These are phyloP conservation scores for Delphinella strobiligena DNA, from an alignment of 2,329 filamentous ascomycete species.

Conservation along the genomic window DNA sequence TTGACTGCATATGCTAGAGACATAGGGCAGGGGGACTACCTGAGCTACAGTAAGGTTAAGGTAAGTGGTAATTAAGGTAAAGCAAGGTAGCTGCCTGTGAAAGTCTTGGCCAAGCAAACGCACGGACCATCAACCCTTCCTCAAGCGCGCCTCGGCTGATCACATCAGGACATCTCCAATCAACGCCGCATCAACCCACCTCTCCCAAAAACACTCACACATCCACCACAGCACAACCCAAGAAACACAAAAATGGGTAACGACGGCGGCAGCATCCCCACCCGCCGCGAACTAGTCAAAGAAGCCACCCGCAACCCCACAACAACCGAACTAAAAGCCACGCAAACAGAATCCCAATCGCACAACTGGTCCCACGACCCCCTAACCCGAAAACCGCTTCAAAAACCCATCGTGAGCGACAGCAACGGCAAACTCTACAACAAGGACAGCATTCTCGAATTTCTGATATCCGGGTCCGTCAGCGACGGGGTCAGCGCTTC, in stretches of 20 bases:
- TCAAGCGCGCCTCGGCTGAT: too few relatives aligned
- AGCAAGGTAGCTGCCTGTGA: too few relatives aligned
- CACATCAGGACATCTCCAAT: too few relatives aligned
- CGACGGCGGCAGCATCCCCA: slow-evolving; percentile 91
- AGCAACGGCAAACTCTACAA: slow-evolving; percentile 79
- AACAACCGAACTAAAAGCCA: slow-evolving; percentile 77
- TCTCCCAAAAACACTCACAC: too few relatives aligned
- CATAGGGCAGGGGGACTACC: too few relatives aligned
- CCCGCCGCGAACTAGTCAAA: slow-evolving; percentile 89
- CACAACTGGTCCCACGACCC: slow-evolving; percentile 84
- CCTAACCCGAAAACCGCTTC: slow-evolving; percentile 65
- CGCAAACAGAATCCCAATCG: slow-evolving; percentile 68
- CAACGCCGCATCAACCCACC: too few relatives aligned
- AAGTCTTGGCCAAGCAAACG: too few relatives aligned
- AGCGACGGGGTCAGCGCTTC: slow-evolving; percentile 29
- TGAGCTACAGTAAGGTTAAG: too few relatives aligned
- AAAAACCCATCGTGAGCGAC: slow-evolving; percentile 71
- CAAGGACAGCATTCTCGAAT: slow-evolving; percentile 76
- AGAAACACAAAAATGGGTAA: slow-evolving; percentile 76
- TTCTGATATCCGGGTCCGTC: slow-evolving; percentile 40
- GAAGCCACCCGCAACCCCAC: slow-evolving; percentile 75
- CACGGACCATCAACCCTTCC: too few relatives aligned
- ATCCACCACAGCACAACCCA: too few relatives aligned
- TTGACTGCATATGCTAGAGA: too few relatives aligned
- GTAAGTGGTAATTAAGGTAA: too few relatives aligned